phyloP scores from a whole-genome alignment of 176 grass and related monocot species.

The Triticum timopheevii region DNA sequence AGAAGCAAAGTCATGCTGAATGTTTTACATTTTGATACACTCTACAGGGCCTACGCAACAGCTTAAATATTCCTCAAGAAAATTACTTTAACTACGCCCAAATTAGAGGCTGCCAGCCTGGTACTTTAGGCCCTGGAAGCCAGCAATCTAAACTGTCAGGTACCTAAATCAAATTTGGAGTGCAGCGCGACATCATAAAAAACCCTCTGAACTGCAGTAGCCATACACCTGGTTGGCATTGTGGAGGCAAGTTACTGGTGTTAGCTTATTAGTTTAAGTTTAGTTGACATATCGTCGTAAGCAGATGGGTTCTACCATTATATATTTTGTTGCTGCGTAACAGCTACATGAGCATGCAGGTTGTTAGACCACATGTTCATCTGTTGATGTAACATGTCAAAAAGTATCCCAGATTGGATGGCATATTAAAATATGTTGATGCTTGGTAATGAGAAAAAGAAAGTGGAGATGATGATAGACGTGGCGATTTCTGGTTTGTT shows the following conservation, averaged over 20 bases:
- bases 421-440: neutral
- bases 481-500: neutral
- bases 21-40: neutral
- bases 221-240: conserved; percentile 37
- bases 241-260: neutral
- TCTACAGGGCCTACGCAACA: neutral
- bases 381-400: neutral
- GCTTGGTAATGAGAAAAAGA: neutral
- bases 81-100: neutral
- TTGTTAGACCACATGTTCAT: neutral
- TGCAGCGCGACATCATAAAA: neutral
- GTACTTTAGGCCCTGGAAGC: neutral
- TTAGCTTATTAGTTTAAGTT: conserved; percentile 30
- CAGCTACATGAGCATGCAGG: neutral
- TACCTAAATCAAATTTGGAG: conserved; percentile 21
- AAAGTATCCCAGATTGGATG: neutral
- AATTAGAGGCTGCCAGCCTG: neutral
- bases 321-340: neutral
- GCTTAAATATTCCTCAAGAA: conserved; percentile 16
- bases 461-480: neutral
- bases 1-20: neutral
- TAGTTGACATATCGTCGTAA: conserved; percentile 32
- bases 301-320: neutral
- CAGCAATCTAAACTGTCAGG: neutral
- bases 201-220: neutral